phyloP scores from a whole-genome alignment of 768 basidiomycete species.

The Baorangia bicolor region DNA sequence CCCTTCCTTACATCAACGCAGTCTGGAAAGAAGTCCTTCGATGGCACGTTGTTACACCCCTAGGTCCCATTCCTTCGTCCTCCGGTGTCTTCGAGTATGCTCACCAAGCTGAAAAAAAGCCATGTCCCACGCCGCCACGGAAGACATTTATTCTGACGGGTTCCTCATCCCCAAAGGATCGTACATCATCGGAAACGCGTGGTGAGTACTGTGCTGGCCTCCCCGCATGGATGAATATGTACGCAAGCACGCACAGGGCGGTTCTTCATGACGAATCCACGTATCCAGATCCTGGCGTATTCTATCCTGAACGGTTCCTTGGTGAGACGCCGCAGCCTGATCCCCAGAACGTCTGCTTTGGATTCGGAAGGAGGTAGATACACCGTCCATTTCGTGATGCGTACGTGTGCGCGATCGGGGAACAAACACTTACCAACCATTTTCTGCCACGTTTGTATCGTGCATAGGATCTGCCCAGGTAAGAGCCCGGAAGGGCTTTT shows the following conservation, averaged over 20 bases:
- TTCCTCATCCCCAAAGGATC: conserved; percentile 27
- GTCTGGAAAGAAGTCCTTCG: conserved; percentile 26
- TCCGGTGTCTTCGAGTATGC: neutral
- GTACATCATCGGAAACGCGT: conserved; percentile 20
- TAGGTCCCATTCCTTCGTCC: conserved; percentile 28
- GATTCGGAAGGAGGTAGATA: conserved; percentile 30
- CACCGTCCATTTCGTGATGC: neutral
- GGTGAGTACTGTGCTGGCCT: conserved; percentile 15
- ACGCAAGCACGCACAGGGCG: conserved; percentile 36
- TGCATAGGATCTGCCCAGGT: conserved; percentile 23
- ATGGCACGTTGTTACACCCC: conserved; percentile 20
- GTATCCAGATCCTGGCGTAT: conserved; percentile 34
- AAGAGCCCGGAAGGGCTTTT: neutral
- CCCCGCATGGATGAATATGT: neutral
- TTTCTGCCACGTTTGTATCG: neutral
- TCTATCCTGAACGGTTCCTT: conserved; percentile 37
- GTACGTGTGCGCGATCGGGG: neutral
- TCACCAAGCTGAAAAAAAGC: neutral
- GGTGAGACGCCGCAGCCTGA: conserved; percentile 20
- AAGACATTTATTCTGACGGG: conserved; percentile 19
- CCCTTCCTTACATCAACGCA: conserved; percentile 27
- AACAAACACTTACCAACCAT: neutral
- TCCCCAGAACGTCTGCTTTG: conserved; percentile 21
- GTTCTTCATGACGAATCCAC: conserved; percentile 49
- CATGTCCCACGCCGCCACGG: conserved; percentile 12